Conservation (phyloP, 176 grass and related monocot genomes). For the Carex kokanica region DNA sequence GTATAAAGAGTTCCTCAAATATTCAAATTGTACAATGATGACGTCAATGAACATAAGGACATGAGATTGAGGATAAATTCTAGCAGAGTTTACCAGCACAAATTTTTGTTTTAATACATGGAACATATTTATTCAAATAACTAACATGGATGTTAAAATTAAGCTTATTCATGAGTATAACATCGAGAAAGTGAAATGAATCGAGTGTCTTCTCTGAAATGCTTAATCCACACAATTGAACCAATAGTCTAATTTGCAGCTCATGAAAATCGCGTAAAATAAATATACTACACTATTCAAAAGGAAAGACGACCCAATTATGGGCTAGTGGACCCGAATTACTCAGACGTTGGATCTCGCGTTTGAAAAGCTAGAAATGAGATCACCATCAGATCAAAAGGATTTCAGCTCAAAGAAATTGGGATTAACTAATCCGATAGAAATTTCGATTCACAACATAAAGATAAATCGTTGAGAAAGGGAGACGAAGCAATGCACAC, state of each 20-base stretch:
- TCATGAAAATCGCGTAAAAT: background rate
- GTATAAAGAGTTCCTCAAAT: background rate
- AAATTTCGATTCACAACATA: background rate
- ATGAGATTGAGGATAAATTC: background rate
- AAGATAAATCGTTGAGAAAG: background rate
- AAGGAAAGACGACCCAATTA: background rate
- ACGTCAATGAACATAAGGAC: background rate
- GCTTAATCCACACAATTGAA: background rate
- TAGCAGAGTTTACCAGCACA: background rate
- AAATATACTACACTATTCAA: background rate
- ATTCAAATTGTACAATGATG: background rate
- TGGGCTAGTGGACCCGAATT: background rate
- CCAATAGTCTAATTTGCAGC: background rate
- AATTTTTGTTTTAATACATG: background rate
- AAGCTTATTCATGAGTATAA: background rate
- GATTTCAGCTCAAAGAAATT: background rate
- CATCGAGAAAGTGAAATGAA: background rate
- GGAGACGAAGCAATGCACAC: background rate
- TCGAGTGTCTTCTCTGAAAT: background rate
- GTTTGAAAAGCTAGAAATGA: background rate
- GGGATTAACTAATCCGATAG: background rate
- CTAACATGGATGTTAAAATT: background rate
- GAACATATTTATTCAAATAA: background rate
- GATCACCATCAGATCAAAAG: background rate
- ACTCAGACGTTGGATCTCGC: background rate